A percentile compares a stretch with the other conserved stretches of the same genome.
phyloP scores from a whole-genome alignment of 208 protist genomes.

The Leishmania tropica region DNA sequence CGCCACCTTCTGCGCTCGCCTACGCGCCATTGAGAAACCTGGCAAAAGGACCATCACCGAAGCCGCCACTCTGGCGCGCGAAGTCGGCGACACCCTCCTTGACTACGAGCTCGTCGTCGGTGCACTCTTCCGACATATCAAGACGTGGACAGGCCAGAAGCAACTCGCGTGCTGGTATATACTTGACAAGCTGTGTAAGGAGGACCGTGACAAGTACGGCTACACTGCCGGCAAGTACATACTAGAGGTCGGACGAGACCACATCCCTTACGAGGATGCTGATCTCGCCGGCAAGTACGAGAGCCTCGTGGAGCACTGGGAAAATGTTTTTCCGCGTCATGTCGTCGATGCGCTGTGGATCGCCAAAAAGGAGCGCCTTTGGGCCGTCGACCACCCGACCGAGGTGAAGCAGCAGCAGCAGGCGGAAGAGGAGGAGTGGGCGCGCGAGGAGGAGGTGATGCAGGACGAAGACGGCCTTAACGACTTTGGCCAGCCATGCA shows the following conservation, averaged over 20 bases:
- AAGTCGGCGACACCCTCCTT: slow-evolving; percentile 69
- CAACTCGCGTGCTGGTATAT: slow-evolving; percentile 92
- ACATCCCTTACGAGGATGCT: slow-evolving; percentile 90
- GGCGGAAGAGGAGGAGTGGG: slow-evolving; percentile 85
- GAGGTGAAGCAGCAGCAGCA: slow-evolving; percentile 67
- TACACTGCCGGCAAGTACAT: slow-evolving; percentile 87
- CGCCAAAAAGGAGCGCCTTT: slow-evolving; percentile 87
- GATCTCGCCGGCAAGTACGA: slow-evolving; percentile 84
- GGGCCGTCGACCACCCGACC: slow-evolving; percentile 72
- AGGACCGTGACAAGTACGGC: slow-evolving; percentile 84
- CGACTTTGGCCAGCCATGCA: slow-evolving; percentile 91
- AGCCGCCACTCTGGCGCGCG: slow-evolving; percentile 54
- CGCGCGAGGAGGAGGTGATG: slow-evolving; percentile 63
- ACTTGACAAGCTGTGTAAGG: slow-evolving; percentile 91
- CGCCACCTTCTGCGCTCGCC: slow-evolving; percentile 72
- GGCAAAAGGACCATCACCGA: slow-evolving; percentile 76
- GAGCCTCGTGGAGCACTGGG: slow-evolving; percentile 91
- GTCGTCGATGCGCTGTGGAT: slow-evolving; percentile 89
- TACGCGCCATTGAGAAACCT: slow-evolving; percentile 76
- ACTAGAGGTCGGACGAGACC: slow-evolving; percentile 84
- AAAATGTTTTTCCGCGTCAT: slow-evolving; percentile 84
- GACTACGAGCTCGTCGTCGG: slow-evolving; percentile 88
- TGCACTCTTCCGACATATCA: slow-evolving; percentile 88
- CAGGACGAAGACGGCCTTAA: slow-evolving; percentile 90
- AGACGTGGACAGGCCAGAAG: slow-evolving; percentile 82